A percentile compares a stretch with the other conserved stretches of the same genome.
Conservation (phyloP, 306 rosid species). For the Coriaria nepalensis region DNA sequence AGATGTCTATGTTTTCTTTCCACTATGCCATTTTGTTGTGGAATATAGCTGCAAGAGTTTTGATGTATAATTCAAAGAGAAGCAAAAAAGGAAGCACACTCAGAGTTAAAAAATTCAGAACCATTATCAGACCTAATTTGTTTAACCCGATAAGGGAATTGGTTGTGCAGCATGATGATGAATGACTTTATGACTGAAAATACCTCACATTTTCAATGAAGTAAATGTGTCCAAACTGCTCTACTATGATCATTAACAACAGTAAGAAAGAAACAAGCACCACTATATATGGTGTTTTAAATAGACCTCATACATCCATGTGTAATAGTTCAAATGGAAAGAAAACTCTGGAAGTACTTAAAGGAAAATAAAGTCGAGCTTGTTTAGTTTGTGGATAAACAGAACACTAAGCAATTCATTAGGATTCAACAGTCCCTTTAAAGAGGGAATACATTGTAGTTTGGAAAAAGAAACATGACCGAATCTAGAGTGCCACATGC, state of each 20-base stretch:
- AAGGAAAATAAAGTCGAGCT: too few species aligned
- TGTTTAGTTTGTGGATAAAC: too few species aligned
- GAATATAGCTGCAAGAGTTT: background rate
- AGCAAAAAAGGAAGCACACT: background rate
- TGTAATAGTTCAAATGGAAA: background rate
- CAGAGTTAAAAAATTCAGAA: background rate
- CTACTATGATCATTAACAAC: background rate
- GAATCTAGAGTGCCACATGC: too few species aligned
- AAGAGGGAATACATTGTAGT: too few species aligned
- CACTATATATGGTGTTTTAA: background rate
- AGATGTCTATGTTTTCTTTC: background rate
- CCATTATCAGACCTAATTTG: background rate
- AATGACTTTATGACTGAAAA: background rate
- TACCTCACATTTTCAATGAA: background rate
- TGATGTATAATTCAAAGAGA: background rate
- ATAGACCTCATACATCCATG: background rate
- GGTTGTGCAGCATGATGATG: background rate
- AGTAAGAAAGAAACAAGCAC: background rate
- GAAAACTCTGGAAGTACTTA: background rate
- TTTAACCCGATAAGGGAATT: background rate
- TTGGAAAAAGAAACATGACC: too few species aligned
- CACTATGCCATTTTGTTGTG: background rate
- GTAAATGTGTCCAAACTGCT: background rate
- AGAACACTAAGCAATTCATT: too few species aligned
- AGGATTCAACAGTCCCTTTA: too few species aligned